Evolutionary conservation across 2,329 filamentous ascomycete genomes (phyloP).

Genomic region (Fusarium gaditjirri): DNA sequence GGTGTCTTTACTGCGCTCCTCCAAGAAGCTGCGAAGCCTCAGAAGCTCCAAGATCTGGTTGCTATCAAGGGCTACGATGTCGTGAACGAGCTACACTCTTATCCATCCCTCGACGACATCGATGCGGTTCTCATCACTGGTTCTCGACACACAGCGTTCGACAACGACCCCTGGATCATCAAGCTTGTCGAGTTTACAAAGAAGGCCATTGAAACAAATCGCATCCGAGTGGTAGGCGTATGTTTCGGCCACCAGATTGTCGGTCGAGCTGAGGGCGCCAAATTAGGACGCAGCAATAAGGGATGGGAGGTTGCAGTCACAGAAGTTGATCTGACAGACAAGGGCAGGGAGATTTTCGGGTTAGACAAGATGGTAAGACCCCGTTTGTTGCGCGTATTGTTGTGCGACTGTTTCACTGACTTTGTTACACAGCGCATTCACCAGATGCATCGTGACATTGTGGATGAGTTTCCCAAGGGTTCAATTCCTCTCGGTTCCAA

Average conservation of each 20-base stretch:
- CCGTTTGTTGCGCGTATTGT: conserved; percentile 56
- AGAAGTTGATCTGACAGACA: conserved; percentile 52
- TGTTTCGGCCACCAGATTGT: conserved; percentile 63
- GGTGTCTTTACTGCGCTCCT: conserved; percentile 75
- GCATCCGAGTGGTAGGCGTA: conserved; percentile 71
- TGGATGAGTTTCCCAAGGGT: conserved; percentile 52
- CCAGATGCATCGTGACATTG: conserved; percentile 61
- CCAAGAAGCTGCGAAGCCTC: conserved; percentile 59
- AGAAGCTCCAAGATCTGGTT: conserved; percentile 58
- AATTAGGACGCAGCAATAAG: conserved; percentile 51
- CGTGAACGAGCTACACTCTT: conserved; percentile 70
- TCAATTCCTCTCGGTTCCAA: conserved; percentile 56
- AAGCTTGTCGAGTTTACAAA: conserved; percentile 54
- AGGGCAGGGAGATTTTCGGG: conserved; percentile 54
- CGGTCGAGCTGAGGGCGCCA: conserved; percentile 54
- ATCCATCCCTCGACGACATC: conserved; percentile 77
- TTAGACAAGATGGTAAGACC: conserved; percentile 48
- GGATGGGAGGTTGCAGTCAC: conserved; percentile 60
- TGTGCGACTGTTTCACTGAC: conserved; percentile 69
- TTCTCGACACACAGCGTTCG: conserved; percentile 65
- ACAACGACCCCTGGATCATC: conserved; percentile 58
- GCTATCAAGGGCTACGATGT: conserved; percentile 76
- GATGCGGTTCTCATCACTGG: conserved; percentile 89
- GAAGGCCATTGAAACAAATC: conserved; percentile 46
- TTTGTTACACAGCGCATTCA: conserved; percentile 50